Base-by-base conservation (phyloP, 129 eudicot species). In the Flaveria bidentis region DNA sequence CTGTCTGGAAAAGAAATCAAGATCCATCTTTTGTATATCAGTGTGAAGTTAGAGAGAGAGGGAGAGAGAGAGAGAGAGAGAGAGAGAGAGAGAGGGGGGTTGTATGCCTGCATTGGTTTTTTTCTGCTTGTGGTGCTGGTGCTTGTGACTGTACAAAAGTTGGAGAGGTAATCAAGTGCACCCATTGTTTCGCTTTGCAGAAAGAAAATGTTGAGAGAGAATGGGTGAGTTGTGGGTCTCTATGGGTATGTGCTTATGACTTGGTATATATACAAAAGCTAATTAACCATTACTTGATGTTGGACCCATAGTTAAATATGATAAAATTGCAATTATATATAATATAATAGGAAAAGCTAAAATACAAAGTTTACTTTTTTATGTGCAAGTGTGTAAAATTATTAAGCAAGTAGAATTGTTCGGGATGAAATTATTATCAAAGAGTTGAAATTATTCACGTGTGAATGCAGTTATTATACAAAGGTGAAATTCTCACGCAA, bases 151-250 rank as follows among this genome's bases (percentile, higher is more conserved):
- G 87, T 93, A 84, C 92, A 93, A 81, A 93, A 88, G 88, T 87
- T 85, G 64, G 92, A 86, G 73, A 92, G 82, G 78, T 92, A 90
- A 57, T 90, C 97, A 66, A 93, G 98, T 83, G 97, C 98, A 7
- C 98, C 98, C 98, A 93, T 93, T 46, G 13, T 65, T 52, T 76
- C 79, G 62, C 71, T 73, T 72, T 30, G 52, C 47, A 61, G 52
- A 83, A 58, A 82, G 69, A 66, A 64, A 65, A 57, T 51, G 16
- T 33, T 44, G 52, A 25, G 69, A 82, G 71, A 76, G 67, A 76
- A 14, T 46, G 61, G 52, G 69, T 52, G 79, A 77, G 73, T 33
- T 64, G 78, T 76, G 65, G 75, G 84, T 80, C 76, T 80, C 39
- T 80, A 60, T 55, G 47, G 77, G 26, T 62, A 45, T 58, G 53